Conservation (phyloP, 2,329 filamentous ascomycete genomes). For the Paecilomyces niveus region DNA sequence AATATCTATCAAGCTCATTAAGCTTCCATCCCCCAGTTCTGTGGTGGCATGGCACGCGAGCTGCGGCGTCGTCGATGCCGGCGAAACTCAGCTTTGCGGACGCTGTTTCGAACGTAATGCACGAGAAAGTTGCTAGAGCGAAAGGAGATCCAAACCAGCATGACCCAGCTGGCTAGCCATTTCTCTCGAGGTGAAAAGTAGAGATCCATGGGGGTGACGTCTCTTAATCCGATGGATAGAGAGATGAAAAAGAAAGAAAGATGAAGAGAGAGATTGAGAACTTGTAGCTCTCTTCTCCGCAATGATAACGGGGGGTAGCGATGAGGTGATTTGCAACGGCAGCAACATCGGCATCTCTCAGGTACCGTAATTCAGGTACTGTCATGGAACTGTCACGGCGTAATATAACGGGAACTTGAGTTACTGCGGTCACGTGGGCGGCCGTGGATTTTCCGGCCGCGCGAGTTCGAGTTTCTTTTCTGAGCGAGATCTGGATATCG, state of each 20-base stretch:
- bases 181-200: constrained; percentile 10
- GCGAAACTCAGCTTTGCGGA: constrained; percentile 1
- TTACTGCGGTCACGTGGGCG: background rate
- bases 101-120: background rate
- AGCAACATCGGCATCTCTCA: background rate
- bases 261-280: background rate
- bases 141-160: constrained; percentile 5
- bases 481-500: constrained; percentile 4
- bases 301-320: background rate
- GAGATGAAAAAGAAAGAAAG: background rate
- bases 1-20: background rate
- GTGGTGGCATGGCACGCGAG: background rate
- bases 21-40: background rate
- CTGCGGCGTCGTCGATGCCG: constrained; percentile 2
- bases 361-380: background rate
- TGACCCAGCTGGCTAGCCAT: constrained; percentile 7
- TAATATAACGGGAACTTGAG: constrained; percentile 4
- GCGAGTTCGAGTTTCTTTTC: constrained; percentile 23
- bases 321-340: background rate
- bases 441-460: constrained; percentile 25
- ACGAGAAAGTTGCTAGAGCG: constrained; percentile 5
- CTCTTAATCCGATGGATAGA: background rate
- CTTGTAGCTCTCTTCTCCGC: background rate
- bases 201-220: constrained; percentile 6
- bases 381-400: background rate